Evolutionary conservation across 352 stramenopile genomes (phyloP).

Genomic region (Lagenidium giganteum): DNA sequence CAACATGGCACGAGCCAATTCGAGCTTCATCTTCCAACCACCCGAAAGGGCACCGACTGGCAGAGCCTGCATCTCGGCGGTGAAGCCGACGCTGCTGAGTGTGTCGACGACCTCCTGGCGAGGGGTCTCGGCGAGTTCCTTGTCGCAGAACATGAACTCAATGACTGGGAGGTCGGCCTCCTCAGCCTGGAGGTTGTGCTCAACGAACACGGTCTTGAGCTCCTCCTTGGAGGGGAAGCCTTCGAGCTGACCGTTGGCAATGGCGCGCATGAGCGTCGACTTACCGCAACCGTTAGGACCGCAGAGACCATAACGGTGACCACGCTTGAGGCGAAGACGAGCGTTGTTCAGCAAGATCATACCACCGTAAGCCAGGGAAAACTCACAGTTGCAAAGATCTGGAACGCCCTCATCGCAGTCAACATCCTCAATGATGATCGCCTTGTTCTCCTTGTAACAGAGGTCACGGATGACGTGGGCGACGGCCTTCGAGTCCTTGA

Average conservation of each 20-base stretch:
- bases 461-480: constrained; percentile 75
- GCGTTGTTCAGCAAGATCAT: constrained; percentile 91
- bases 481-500: constrained; percentile 57
- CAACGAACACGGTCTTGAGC: constrained; percentile 95
- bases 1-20: constrained; percentile 92
- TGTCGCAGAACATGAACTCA: constrained; percentile 81
- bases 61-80: constrained; percentile 88
- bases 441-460: constrained; percentile 89
- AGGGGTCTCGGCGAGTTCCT: constrained; percentile 89
- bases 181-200: constrained; percentile 95
- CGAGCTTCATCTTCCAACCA: constrained; percentile 96
- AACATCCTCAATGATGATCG: constrained; percentile 92
- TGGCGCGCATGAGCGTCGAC: constrained; percentile 96
- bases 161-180: constrained; percentile 79
- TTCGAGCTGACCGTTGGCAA: constrained; percentile 95
- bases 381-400: constrained; percentile 98
- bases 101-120: constrained; percentile 90
- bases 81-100: constrained; percentile 92
- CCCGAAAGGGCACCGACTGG: constrained; percentile 91
- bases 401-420: constrained; percentile 96
- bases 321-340: constrained; percentile 88
- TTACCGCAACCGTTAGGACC: constrained; percentile 92
- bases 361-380: constrained; percentile 96
- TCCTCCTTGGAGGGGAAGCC: constrained; percentile 94
- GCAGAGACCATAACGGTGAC: constrained; percentile 93